These are phyloP conservation scores for Chlorencoelia australis DNA, from an alignment of 2,329 filamentous ascomycete genomes.

Conservation along the genomic window DNA sequence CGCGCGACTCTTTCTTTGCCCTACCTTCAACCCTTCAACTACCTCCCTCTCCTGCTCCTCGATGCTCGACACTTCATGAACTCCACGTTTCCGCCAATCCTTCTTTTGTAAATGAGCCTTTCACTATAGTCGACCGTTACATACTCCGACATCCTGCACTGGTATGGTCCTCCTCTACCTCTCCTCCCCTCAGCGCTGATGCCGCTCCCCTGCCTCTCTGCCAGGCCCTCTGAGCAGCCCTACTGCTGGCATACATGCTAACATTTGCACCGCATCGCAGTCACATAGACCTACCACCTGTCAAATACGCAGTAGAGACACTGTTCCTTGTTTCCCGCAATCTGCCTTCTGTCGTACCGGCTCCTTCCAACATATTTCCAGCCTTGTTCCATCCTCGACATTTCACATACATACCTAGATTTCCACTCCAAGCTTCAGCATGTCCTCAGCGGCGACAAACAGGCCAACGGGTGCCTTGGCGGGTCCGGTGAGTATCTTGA, in stretches of 20 bases:
- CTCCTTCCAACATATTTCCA: constrained; percentile 13
- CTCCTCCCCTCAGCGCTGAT: constrained; percentile 18
- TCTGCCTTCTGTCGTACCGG: constrained; percentile 12
- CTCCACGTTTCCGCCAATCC: constrained; percentile 13
- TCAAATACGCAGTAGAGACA: constrained; percentile 23
- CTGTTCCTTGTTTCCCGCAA: constrained; percentile 16
- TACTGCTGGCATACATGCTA: constrained; percentile 23
- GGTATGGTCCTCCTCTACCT: constrained; percentile 20
- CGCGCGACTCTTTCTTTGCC: constrained; percentile 25
- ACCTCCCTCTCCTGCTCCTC: constrained; percentile 20
- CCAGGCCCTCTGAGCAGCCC: constrained; percentile 23
- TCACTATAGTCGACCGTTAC: constrained; percentile 23
- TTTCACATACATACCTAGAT: constrained; percentile 10
- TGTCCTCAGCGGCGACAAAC: constrained; percentile 28
- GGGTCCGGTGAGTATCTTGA: constrained; percentile 30
- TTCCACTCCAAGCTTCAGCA: constrained; percentile 28
- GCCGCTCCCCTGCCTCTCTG: no score
- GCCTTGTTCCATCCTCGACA: constrained; percentile 8
- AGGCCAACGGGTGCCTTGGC: constrained; percentile 29
- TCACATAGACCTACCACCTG: constrained; percentile 28
- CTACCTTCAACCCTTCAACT: constrained; percentile 24
- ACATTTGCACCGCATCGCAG: constrained; percentile 22
- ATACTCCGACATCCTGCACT: constrained; percentile 22
- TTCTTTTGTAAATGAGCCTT: constrained; percentile 27
- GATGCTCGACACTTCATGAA: constrained; percentile 24